These are phyloP conservation scores for Ceratobasidium papillatum DNA, from an alignment of 1,284 basidiomycete species.

Conservation along the genomic window DNA sequence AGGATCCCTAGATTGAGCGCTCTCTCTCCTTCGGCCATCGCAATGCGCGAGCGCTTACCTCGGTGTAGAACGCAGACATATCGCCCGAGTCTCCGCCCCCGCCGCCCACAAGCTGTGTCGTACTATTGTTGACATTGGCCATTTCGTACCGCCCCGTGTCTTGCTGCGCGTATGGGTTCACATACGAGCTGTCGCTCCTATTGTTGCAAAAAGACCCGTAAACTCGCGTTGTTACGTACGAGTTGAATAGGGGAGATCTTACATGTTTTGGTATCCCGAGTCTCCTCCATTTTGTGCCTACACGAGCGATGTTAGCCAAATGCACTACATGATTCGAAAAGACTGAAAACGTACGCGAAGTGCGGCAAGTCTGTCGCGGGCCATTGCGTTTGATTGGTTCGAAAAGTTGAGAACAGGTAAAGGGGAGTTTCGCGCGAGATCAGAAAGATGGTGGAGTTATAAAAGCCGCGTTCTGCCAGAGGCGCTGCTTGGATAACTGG, in stretches of 20 bases:
- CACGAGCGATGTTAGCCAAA: conserved; percentile 3
- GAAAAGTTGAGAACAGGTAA: neutral
- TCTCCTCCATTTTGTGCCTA: conserved; percentile 75
- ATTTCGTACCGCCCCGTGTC: conserved; percentile 73
- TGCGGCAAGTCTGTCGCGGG: conserved; percentile 83
- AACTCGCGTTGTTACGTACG: conserved; percentile 12
- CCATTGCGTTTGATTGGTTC: conserved; percentile 58
- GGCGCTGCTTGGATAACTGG: conserved; percentile 29
- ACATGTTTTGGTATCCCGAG: conserved; percentile 62
- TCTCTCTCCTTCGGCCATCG: no score
- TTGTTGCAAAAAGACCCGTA: conserved; percentile 17
- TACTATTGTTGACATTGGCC: conserved; percentile 66
- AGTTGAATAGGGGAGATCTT: conserved; percentile 49
- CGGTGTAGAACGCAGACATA: conserved; percentile 77
- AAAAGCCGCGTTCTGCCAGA: conserved; percentile 38
- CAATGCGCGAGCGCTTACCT: conserved; percentile 57
- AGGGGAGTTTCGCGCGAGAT: neutral
- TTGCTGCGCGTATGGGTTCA: conserved; percentile 72
- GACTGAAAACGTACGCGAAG: conserved; percentile 66
- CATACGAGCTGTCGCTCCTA: conserved; percentile 64
- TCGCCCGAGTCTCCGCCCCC: conserved; percentile 55
- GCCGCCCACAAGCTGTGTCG: conserved; percentile 56
- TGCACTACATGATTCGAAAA: neutral
- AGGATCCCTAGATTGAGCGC: neutral
- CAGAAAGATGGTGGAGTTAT: conserved; percentile 14